Base-by-base conservation (phyloP, 192 early-diverging fungal genomes). In the Pilaira anomala region DNA sequence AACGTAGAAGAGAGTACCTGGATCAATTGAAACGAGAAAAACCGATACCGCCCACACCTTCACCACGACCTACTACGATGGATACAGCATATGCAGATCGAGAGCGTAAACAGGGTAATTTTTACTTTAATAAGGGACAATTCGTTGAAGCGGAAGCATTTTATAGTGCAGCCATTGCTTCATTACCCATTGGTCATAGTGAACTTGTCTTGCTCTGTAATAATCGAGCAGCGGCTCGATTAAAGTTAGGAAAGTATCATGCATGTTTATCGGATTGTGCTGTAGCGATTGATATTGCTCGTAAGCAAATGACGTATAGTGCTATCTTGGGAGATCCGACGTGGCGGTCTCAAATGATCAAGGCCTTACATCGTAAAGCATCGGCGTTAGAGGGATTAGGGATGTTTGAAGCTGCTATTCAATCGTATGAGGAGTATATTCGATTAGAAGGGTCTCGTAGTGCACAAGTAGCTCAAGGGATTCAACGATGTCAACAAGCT, bases 81-180 rank as follows among this genome's bases (percentile, higher is more conserved):
- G 54, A 70, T 1, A 28, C 69, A 26, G 71, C 74, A 25, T 74
- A 76, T 13, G n/a, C 85, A 19, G 25, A 51, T 33, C 68, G 53
- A 25, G 76, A 74, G 1, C 75, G 78, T 50, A 46, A 48, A 3
- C 60, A 75, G 19, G 95, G 93, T 55, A 96, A 95, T 68, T 87
- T 87, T 8, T 63, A 74, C 11, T 98, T 94, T 75, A 95, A 94
- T 69, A 77, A 88, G 24, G 96, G 96, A 2, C 91, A 97, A 73
- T 97, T 87, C 77, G 87, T 79, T 48, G 88, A 89, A 9, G 93
- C 95, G 0, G 87, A 87, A 40, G 67, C 68, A 6, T 74, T 73
- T 16, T 98, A 98, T 72, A 80, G 82, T 3, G 56, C 61, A 11
- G 88, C 92, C 0, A 82, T 97, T 5, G 57, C 72, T 29, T 57